Evolutionary conservation across 305 asterid genomes (phyloP).

Genomic region (Petunia hybrid): DNA sequence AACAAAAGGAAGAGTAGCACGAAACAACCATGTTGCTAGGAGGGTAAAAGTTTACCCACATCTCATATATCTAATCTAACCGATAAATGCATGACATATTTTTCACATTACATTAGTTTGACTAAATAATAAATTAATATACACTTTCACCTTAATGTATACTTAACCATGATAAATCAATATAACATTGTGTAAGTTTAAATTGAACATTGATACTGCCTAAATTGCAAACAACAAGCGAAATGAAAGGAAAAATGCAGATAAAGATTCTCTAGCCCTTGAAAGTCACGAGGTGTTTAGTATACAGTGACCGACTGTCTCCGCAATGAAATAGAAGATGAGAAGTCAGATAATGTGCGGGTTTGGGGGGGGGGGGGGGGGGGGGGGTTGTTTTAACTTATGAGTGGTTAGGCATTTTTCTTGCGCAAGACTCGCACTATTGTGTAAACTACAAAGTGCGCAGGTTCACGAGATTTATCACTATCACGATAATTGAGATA

Average conservation of each 20-base stretch:
- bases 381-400: background rate
- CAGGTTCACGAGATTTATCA: background rate
- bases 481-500: background rate
- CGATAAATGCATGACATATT: too few relatives aligned
- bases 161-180: too few relatives aligned
- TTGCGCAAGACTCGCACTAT: background rate
- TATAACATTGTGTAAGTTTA: too few relatives aligned
- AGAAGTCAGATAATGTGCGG: too few relatives aligned
- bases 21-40: background rate
- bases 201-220: background rate
- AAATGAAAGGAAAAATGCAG: background rate
- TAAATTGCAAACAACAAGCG: background rate
- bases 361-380: too few relatives aligned
- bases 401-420: background rate
- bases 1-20: background rate
- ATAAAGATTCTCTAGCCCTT: conserved; percentile 27
- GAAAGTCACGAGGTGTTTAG: conserved; percentile 26
- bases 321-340: background rate
- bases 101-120: too few relatives aligned
- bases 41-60: too few relatives aligned
- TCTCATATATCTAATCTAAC: too few relatives aligned
- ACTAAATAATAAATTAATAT: too few relatives aligned
- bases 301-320: background rate
- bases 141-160: too few relatives aligned
- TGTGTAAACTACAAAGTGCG: background rate